These are phyloP conservation scores for Boletus patriciae DNA, from an alignment of 768 basidiomycete species.

Conservation along the genomic window DNA sequence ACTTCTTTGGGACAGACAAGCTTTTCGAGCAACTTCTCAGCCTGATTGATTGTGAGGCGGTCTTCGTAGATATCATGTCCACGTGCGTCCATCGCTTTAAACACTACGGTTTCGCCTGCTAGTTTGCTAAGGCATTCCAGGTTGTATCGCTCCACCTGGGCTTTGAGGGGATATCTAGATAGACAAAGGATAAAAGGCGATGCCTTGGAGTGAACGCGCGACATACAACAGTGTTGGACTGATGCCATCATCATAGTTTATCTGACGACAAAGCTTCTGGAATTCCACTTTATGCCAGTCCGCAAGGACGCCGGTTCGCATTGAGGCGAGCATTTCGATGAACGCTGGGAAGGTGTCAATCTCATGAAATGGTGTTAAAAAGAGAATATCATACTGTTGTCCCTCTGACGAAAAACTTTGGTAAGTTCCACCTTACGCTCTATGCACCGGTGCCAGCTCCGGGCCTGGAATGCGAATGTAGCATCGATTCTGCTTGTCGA, in stretches of 20 bases:
- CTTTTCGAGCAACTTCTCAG: conserved; percentile 41
- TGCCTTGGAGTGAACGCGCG: not conserved
- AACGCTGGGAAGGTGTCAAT: conserved; percentile 54
- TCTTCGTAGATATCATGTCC: conserved; percentile 41
- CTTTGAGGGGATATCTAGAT: conserved; percentile 31
- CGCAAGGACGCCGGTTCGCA: conserved; percentile 84
- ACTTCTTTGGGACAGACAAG: conserved; percentile 51
- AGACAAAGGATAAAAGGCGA: not conserved
- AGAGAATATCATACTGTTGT: conserved; percentile 40
- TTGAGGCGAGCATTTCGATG: conserved; percentile 95
- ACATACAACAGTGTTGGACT: conserved; percentile 86
- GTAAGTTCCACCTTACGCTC: conserved; percentile 45
- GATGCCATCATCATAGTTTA: conserved; percentile 77
- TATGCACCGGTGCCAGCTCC: conserved; percentile 59
- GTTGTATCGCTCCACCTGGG: conserved; percentile 27
- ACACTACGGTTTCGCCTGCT: conserved; percentile 34
- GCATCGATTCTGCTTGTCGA: conserved; percentile 50
- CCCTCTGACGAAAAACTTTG: conserved; percentile 73
- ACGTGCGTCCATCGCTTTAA: conserved; percentile 44
- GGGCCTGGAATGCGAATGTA: conserved; percentile 66
- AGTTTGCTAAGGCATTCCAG: conserved; percentile 19
- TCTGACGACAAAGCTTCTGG: conserved; percentile 57
- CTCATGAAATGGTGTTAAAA: not conserved
- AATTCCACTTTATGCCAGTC: conserved; percentile 67
- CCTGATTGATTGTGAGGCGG: conserved; percentile 32